phyloP scores from a whole-genome alignment of 2,329 filamentous ascomycete species.

The Aspergillus costaricaensis region DNA sequence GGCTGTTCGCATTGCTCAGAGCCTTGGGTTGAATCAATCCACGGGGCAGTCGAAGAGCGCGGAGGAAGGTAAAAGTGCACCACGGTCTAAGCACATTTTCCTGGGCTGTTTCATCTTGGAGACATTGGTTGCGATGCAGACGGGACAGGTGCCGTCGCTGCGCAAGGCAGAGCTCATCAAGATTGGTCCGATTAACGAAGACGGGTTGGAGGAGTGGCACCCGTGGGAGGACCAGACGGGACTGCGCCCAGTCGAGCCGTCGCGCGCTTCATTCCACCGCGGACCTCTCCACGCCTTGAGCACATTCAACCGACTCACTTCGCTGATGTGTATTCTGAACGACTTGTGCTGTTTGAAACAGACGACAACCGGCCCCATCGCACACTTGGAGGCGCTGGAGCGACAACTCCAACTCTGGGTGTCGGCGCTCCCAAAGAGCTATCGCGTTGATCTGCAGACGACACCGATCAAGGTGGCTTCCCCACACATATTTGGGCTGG shows the following conservation, averaged over 20 bases:
- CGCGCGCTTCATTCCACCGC: slow-evolving; percentile 32
- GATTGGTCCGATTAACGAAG: slow-evolving; percentile 58
- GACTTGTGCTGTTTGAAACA: slow-evolving; percentile 34
- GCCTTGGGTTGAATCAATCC: slow-evolving; percentile 33
- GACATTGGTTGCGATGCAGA: slow-evolving; percentile 51
- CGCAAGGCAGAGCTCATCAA: slow-evolving; percentile 53
- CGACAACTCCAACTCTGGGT: slow-evolving; percentile 36
- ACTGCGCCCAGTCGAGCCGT: slow-evolving; percentile 29
- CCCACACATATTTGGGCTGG: slow-evolving; percentile 37
- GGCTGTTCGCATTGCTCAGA: slow-evolving; percentile 56
- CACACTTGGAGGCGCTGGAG: slow-evolving; percentile 33
- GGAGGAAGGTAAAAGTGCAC: slow-evolving; percentile 35
- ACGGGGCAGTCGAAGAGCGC: slow-evolving; percentile 43
- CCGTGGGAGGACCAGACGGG: slow-evolving; percentile 62
- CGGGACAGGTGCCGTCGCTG: slow-evolving; percentile 50
- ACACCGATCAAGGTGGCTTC: slow-evolving; percentile 26
- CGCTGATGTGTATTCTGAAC: slow-evolving; percentile 39
- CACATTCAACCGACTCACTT: slow-evolving; percentile 55
- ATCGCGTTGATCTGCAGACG: slow-evolving; percentile 32
- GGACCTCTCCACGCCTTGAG: slow-evolving; percentile 51
- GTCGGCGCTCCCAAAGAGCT: slow-evolving; percentile 32
- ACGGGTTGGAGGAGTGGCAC: slow-evolving; percentile 73
- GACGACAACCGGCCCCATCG: slow-evolving; percentile 20
- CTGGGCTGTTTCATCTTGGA: slow-evolving; percentile 58
- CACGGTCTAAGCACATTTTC: slow-evolving; percentile 47